Conservation (phyloP, 257 asterid genomes). For the Echium plantagineum region DNA sequence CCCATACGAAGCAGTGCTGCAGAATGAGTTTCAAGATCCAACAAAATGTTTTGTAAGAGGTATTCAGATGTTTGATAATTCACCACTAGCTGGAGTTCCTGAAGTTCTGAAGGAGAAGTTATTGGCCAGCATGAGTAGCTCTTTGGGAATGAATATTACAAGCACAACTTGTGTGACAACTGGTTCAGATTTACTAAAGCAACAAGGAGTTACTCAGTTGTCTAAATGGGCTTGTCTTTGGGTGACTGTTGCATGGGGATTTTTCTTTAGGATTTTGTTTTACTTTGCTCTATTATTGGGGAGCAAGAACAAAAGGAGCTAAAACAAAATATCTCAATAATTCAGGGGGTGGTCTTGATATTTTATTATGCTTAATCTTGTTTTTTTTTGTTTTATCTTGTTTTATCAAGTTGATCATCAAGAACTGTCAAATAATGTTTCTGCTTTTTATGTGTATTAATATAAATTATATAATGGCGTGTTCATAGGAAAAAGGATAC, state of each 20-base stretch:
- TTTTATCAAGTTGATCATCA: too few relatives aligned
- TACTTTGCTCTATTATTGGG: slow-evolving; percentile 23
- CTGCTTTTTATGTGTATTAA: not conserved
- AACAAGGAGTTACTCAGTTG: slow-evolving; percentile 20
- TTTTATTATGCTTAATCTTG: not conserved
- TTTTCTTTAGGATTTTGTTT: slow-evolving; percentile 27
- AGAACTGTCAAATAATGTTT: not conserved
- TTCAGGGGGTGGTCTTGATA: not conserved
- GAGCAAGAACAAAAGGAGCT: slow-evolving; percentile 28
- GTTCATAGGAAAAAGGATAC: not conserved
- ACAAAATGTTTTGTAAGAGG: slow-evolving; percentile 27
- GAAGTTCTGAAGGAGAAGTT: slow-evolving; percentile 15
- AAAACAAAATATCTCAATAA: not conserved
- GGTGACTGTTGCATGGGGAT: slow-evolving; percentile 32
- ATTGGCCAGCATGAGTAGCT: slow-evolving; percentile 12
- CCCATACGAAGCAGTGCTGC: slow-evolving; percentile 28
- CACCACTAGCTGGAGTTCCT: slow-evolving; percentile 13
- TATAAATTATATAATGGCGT: too few relatives aligned
- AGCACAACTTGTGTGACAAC: slow-evolving; percentile 21
- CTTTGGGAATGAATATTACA: slow-evolving; percentile 22
- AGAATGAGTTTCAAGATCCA: slow-evolving; percentile 24
- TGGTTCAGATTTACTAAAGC: slow-evolving; percentile 26
- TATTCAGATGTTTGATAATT: slow-evolving; percentile 27
- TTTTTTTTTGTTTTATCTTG: too few relatives aligned
- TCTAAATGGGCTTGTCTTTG: slow-evolving; percentile 27